Evolutionary conservation across 73 alveolate species (phyloP).

Genomic region (Symbiodinium natans): DNA sequence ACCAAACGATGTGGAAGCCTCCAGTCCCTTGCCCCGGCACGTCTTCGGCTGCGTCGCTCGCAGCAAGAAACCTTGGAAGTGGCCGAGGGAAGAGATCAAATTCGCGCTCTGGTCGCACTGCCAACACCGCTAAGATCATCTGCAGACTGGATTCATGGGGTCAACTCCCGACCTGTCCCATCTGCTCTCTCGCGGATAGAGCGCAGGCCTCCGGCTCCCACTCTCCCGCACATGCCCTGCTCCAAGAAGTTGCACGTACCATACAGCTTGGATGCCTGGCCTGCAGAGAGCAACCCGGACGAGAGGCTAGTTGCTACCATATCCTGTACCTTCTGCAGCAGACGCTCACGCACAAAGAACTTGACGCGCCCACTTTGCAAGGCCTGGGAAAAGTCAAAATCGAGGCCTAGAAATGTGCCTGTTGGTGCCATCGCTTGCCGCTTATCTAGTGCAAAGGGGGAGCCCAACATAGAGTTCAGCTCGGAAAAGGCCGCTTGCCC

Average conservation of each 20-base stretch:
- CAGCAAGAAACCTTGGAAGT: background rate
- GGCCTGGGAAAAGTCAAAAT: background rate
- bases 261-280: background rate
- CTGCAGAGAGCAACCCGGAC: background rate
- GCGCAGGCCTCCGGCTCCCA: background rate
- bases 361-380: background rate
- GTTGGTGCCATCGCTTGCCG: background rate
- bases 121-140: background rate
- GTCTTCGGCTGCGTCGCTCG: background rate
- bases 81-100: background rate
- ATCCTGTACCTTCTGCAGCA: background rate
- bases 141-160: background rate
- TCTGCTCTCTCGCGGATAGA: background rate
- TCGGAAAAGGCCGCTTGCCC: background rate
- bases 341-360: background rate
- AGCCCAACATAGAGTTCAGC: background rate
- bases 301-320: too few relatives aligned
- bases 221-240: background rate
- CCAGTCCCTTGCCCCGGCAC: background rate
- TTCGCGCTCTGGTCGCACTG: background rate
- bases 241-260: background rate
- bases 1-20: background rate
- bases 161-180: background rate
- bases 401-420: background rate
- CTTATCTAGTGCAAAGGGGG: background rate